Conservation (phyloP, 352 stramenopile genomes). For the Globisporangium acanthophoron region DNA sequence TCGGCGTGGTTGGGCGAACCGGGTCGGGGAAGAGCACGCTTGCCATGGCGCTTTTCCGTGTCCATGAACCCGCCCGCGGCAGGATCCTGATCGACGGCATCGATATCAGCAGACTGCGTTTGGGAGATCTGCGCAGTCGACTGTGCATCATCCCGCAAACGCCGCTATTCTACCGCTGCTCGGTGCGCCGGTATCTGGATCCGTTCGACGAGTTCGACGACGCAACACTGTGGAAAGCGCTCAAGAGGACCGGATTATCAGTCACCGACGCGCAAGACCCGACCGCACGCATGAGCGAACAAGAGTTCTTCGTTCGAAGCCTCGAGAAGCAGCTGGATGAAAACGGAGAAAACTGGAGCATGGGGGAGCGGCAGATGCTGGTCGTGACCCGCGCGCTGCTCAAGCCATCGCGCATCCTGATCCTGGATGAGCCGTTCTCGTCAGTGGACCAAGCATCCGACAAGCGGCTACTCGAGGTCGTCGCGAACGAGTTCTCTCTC, state of each 20-base stretch:
- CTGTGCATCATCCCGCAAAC: slow-evolving; percentile 82
- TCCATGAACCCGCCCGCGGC: slow-evolving; percentile 35
- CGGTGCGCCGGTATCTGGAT: slow-evolving; percentile 90
- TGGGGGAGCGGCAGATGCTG: slow-evolving; percentile 89
- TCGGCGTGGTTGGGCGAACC: slow-evolving; percentile 14
- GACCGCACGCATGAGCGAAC: no score
- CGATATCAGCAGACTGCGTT: slow-evolving; percentile 44
- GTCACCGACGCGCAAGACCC: no score
- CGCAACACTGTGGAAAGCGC: slow-evolving; percentile 32
- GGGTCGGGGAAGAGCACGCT: slow-evolving; percentile 56
- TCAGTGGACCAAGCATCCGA: slow-evolving; percentile 83
- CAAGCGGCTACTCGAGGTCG: slow-evolving; percentile 71
- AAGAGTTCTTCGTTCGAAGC: slow-evolving; percentile 4
- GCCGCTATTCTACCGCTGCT: slow-evolving; percentile 90
- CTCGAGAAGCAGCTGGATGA: slow-evolving; percentile 36
- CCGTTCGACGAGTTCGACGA: slow-evolving; percentile 82
- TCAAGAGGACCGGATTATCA: slow-evolving; percentile 31
- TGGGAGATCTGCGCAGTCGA: slow-evolving; percentile 29
- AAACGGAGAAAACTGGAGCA: slow-evolving; percentile 82
- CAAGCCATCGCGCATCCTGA: slow-evolving; percentile 71
- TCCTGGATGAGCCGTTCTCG: slow-evolving; percentile 88
- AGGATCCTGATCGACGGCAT: slow-evolving; percentile 87
- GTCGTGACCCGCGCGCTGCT: slow-evolving; percentile 87
- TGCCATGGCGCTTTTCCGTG: slow-evolving; percentile 48
- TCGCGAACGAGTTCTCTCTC: slow-evolving; percentile 27